A percentile compares a stretch with the other conserved stretches of the same genome.
Conservation (phyloP, 148 eudicot genomes). For the Beta vulgaris region DNA sequence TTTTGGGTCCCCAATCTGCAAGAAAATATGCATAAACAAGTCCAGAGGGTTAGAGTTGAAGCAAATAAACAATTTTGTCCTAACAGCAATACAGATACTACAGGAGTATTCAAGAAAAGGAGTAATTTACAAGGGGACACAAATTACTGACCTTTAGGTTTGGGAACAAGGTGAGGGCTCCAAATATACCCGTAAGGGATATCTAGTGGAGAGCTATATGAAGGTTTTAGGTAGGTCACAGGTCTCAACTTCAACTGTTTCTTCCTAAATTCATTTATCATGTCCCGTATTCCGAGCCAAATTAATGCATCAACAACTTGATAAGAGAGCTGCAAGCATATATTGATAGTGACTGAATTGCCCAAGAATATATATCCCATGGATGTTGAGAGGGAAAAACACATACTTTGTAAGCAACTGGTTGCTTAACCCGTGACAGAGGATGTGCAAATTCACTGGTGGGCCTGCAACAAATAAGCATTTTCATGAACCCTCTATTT, state of each 20-base stretch:
- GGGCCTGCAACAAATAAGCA: constrained; percentile 46
- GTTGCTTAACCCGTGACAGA: constrained; percentile 69
- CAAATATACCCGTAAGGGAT: constrained; percentile 87
- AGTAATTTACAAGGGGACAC: not conserved
- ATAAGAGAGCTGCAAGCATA: constrained; percentile 73
- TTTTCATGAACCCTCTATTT: not conserved
- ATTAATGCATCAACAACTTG: constrained; percentile 82
- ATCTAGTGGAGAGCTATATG: constrained; percentile 50
- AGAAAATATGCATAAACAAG: constrained; percentile 1
- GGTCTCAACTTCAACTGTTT: constrained; percentile 80
- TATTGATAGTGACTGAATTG: constrained; percentile 7
- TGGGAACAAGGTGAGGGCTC: constrained; percentile 95
- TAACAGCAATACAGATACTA: too few relatives aligned
- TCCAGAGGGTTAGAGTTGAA: too few relatives aligned
- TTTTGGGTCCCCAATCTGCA: constrained; percentile 94
- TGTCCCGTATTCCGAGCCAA: constrained; percentile 88
- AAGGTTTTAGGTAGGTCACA: constrained; percentile 70
- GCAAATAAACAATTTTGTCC: too few relatives aligned
- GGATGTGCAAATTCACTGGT: constrained; percentile 87
- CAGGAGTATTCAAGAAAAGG: not conserved
- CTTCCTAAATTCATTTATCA: constrained; percentile 85
- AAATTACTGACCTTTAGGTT: constrained; percentile 68
- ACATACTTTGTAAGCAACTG: constrained; percentile 56
- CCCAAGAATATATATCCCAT: not conserved
- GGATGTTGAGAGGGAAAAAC: not conserved